These are phyloP conservation scores for Taxillus chinensis DNA, from an alignment of 164 flowering plant genomes.

Conservation along the genomic window DNA sequence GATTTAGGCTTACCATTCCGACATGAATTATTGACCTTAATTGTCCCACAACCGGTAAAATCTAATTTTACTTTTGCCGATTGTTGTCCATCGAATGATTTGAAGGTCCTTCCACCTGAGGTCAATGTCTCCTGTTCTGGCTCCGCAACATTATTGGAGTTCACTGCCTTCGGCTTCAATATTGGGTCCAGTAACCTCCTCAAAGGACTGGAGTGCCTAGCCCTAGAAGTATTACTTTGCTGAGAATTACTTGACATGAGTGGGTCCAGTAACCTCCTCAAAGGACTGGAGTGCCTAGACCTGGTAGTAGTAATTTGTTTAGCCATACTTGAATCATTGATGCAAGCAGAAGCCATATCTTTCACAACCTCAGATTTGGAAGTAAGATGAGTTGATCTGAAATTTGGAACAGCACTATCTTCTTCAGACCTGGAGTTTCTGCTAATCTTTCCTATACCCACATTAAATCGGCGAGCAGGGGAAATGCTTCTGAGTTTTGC, in stretches of 20 bases:
- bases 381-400: conserved; percentile 7
- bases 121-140: conserved; percentile 12
- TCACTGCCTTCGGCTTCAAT: conserved; percentile 23
- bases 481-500: conserved; percentile 27
- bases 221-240: conserved; percentile 9
- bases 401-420: conserved; percentile 1
- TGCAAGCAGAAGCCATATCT: conserved; percentile 9
- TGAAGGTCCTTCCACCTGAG: conserved; percentile 7
- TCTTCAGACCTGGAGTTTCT: conserved; percentile 18
- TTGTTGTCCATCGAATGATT: conserved; percentile 12
- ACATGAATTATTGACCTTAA: conserved; percentile 4
- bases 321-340: conserved; percentile 6
- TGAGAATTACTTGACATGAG: conserved; percentile 3
- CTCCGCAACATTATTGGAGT: conserved; percentile 6
- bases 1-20: conserved; percentile 12
- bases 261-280: conserved; percentile 40
- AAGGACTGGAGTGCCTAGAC: conserved; percentile 32
- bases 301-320: conserved; percentile 10
- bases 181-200: conserved; percentile 39
- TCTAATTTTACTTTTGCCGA: conserved; percentile 19
- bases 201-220: conserved; percentile 34
- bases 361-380: conserved; percentile 10
- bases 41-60: conserved; percentile 6
- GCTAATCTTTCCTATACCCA: conserved; percentile 18
- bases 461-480: conserved; percentile 28